Conservation (phyloP, 352 stramenopile species). For the Elongisporangium undulatum region DNA sequence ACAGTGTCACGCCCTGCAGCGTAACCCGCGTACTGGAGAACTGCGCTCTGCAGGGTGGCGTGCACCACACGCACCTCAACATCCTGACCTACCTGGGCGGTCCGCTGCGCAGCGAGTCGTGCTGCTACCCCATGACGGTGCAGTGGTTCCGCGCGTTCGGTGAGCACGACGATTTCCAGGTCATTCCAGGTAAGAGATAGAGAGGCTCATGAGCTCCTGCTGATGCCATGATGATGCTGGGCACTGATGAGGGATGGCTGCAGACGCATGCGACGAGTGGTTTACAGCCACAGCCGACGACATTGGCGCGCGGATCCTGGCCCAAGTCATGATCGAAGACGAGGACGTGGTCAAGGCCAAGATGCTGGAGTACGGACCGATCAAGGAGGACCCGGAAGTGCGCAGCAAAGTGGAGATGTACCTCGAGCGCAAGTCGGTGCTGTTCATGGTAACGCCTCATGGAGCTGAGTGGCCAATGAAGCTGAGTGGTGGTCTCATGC, state of each 20-base stretch:
- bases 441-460: slow-evolving; percentile 60
- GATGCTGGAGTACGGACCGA: slow-evolving; percentile 79
- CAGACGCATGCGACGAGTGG: slow-evolving; percentile 57
- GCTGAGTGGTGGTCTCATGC: too few species aligned
- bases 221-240: background rate
- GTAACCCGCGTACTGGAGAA: slow-evolving; percentile 66
- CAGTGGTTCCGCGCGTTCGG: slow-evolving; percentile 75
- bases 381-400: slow-evolving; percentile 81
- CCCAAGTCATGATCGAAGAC: slow-evolving; percentile 74
- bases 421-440: slow-evolving; percentile 68
- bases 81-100: slow-evolving; percentile 67
- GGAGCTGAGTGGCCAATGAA: background rate
- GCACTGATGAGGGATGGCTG: background rate
- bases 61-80: slow-evolving; percentile 84
- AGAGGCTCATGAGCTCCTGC: background rate
- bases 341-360: slow-evolving; percentile 68
- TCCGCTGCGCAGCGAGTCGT: slow-evolving; percentile 49
- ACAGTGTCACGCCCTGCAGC: slow-evolving; percentile 47
- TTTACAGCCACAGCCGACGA: slow-evolving; percentile 79
- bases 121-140: slow-evolving; percentile 63
- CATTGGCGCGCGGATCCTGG: slow-evolving; percentile 69
- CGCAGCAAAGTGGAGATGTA: slow-evolving; percentile 85
- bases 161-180: slow-evolving; percentile 64
- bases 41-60: slow-evolving; percentile 70
- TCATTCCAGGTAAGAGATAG: slow-evolving; percentile 38